Evolutionary conservation across 2,329 filamentous ascomycete species (phyloP).

Genomic region (Diaporthe capsici): DNA sequence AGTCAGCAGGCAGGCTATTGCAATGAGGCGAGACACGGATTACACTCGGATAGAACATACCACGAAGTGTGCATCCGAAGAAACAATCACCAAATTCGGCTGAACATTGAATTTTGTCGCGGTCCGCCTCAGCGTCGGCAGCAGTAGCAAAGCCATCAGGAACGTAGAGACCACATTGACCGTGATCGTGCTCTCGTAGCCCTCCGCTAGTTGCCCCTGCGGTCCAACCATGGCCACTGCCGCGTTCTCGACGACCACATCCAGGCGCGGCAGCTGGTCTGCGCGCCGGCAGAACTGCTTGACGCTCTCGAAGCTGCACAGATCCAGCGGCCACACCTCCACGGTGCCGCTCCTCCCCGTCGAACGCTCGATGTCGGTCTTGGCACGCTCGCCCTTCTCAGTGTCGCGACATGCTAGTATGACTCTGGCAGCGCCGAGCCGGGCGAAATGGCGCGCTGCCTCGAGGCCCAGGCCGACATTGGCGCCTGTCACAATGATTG

Average conservation of each 20-base stretch:
- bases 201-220: conserved; percentile 49
- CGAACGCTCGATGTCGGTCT: conserved; percentile 51
- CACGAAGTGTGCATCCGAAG: conserved; percentile 55
- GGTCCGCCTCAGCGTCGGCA: conserved; percentile 58
- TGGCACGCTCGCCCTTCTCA: conserved; percentile 56
- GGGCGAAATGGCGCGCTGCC: conserved; percentile 54
- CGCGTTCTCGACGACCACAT: conserved; percentile 60
- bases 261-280: conserved; percentile 55
- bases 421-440: conserved; percentile 54
- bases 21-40: not conserved
- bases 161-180: conserved; percentile 64
- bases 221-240: conserved; percentile 46
- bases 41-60: conserved; percentile 41
- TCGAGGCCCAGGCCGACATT: conserved; percentile 59
- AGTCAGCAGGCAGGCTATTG: not conserved
- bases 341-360: conserved; percentile 49
- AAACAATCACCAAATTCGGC: conserved; percentile 56
- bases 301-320: conserved; percentile 62
- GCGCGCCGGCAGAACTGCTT: conserved; percentile 55
- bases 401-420: conserved; percentile 56
- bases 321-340: conserved; percentile 66
- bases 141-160: conserved; percentile 58
- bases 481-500: conserved; percentile 57
- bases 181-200: conserved; percentile 58
- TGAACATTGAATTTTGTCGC: conserved; percentile 50